phyloP scores from a whole-genome alignment of 306 rosid species.

The Cotoneaster glaucophyllus region DNA sequence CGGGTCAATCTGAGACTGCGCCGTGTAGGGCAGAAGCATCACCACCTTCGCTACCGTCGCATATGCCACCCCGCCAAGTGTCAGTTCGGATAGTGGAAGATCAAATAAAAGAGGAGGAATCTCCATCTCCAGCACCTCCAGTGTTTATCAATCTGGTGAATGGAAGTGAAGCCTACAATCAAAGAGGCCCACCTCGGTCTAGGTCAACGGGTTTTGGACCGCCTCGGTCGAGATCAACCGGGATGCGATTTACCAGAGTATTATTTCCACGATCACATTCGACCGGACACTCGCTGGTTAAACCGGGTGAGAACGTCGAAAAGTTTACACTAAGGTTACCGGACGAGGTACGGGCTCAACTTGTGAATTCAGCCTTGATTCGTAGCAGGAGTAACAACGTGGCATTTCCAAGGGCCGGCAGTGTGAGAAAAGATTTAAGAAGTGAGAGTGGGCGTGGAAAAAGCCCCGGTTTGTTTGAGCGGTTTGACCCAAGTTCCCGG shows the following conservation, averaged over 20 bases:
- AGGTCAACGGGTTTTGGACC: constrained; percentile 32
- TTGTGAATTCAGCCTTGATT: constrained; percentile 38
- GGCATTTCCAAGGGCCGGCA: constrained; percentile 40
- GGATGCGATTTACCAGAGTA: background rate
- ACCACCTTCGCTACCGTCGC: background rate
- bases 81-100: constrained; percentile 7
- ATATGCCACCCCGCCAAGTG: constrained; percentile 3
- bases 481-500: constrained; percentile 13
- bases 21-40: background rate
- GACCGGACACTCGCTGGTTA: constrained; percentile 33
- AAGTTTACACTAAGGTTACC: constrained; percentile 69
- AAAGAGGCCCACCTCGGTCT: constrained; percentile 30
- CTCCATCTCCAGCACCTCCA: background rate
- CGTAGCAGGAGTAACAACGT: constrained; percentile 35
- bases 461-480: constrained; percentile 4
- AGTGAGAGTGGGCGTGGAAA: constrained; percentile 36
- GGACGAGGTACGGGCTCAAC: constrained; percentile 54
- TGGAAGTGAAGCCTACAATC: background rate
- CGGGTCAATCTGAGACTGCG: constrained; percentile 1
- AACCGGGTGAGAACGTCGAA: constrained; percentile 39
- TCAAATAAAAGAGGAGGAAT: background rate
- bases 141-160: background rate
- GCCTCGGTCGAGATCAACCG: background rate
- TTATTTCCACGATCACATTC: constrained; percentile 15
- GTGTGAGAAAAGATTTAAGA: constrained; percentile 49